Evolutionary conservation across 2,329 filamentous ascomycete genomes (phyloP).

Genomic region (Grosmannia huntii): DNA sequence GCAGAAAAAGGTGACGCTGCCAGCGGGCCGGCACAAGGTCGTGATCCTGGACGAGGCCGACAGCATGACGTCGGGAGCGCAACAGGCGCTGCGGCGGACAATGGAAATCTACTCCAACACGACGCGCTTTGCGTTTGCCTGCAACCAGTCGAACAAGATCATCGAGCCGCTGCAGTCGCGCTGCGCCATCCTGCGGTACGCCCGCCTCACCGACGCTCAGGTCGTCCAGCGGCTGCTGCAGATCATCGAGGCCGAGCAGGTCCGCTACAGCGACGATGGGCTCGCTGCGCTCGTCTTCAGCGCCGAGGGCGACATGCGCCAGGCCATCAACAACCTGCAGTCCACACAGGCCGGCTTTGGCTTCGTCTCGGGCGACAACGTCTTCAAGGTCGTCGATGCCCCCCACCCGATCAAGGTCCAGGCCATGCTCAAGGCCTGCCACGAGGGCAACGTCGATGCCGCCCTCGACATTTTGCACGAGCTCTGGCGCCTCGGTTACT

Average conservation of each 20-base stretch:
- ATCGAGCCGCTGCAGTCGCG: conserved; percentile 97
- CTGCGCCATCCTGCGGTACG: conserved; percentile 90
- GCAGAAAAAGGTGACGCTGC: conserved; percentile 95
- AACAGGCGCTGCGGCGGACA: conserved; percentile 85
- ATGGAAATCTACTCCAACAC: conserved; percentile 99
- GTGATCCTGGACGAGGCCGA: conserved; percentile 97
- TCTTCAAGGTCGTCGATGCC: conserved; percentile 94
- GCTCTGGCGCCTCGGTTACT: conserved; percentile 90
- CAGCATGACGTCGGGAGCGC: conserved; percentile 93
- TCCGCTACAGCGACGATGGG: conserved; percentile 84
- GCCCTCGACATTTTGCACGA: conserved; percentile 80
- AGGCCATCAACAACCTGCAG: conserved; percentile 97
- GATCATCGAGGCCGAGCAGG: conserved; percentile 84
- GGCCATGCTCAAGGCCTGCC: conserved; percentile 95
- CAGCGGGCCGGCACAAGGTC: conserved; percentile 81
- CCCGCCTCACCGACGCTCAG: conserved; percentile 82
- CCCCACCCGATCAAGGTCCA: conserved; percentile 98
- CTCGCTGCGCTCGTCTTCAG: conserved; percentile 93
- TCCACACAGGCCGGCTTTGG: conserved; percentile 88
- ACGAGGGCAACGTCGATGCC: conserved; percentile 79
- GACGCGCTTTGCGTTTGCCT: conserved; percentile 93
- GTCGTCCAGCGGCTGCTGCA: conserved; percentile 83
- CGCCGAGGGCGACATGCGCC: conserved; percentile 95
- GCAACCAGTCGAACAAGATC: conserved; percentile 98
- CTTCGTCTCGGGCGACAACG: conserved; percentile 94